A percentile compares a stretch with the other conserved stretches of the same genome.
Conservation (phyloP, 2,329 filamentous ascomycete genomes). For the Cordyceps cicadae region DNA sequence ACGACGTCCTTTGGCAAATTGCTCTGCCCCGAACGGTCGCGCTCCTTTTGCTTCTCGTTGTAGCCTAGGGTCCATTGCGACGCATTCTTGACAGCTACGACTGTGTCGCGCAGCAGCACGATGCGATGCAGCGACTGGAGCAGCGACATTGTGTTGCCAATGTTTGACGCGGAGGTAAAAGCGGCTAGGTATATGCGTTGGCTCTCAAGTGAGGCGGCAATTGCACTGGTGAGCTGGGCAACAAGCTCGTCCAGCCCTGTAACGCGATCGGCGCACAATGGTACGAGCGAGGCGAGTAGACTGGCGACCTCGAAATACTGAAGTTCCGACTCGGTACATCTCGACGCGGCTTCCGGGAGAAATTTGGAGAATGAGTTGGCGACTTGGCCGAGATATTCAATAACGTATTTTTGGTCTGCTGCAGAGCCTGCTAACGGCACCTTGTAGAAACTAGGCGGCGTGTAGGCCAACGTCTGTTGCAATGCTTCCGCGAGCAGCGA, state of each 20-base stretch:
- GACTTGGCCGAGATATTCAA: conserved; percentile 34
- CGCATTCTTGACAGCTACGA: conserved; percentile 24
- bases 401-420: conserved; percentile 36
- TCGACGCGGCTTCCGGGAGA: conserved; percentile 22
- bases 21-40: conserved; percentile 31
- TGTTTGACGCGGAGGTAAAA: conserved; percentile 6
- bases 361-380: conserved; percentile 34
- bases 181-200: conserved; percentile 17
- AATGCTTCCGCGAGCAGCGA: conserved; percentile 42
- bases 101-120: conserved; percentile 30
- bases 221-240: conserved; percentile 19
- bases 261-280: conserved; percentile 21
- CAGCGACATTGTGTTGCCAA: conserved; percentile 16
- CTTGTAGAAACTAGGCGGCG: conserved; percentile 43
- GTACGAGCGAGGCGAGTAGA: conserved; percentile 30
- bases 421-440: conserved; percentile 29
- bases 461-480: conserved; percentile 40
- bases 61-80: conserved; percentile 27
- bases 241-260: conserved; percentile 18
- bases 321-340: conserved; percentile 35
- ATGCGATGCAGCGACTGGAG: conserved; percentile 29
- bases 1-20: conserved; percentile 30
- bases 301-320: conserved; percentile 36
- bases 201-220: conserved; percentile 21
- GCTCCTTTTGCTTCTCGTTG: conserved; percentile 32